Conservation (phyloP, 2,329 filamentous ascomycete species). For the Cercospora sp. region DNA sequence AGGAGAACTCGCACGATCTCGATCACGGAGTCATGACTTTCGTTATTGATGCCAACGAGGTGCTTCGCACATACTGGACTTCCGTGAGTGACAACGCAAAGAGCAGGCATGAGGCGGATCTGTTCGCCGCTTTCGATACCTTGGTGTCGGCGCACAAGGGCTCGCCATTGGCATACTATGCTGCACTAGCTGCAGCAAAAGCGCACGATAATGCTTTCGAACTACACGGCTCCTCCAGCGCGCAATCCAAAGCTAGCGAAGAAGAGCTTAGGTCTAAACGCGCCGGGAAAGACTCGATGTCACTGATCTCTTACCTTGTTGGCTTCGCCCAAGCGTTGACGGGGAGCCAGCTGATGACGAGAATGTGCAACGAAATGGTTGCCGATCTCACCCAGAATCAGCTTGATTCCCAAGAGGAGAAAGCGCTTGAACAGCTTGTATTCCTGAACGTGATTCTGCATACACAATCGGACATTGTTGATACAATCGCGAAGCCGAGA, state of each 20-base stretch:
- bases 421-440: conserved; percentile 49
- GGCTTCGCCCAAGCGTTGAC: conserved; percentile 53
- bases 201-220: conserved; percentile 45
- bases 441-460: conserved; percentile 57
- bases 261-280: conserved; percentile 36
- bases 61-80: conserved; percentile 47
- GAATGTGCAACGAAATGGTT: conserved; percentile 61
- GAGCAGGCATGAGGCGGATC: neutral
- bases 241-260: conserved; percentile 41
- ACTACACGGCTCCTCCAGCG: conserved; percentile 42
- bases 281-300: conserved; percentile 46
- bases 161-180: conserved; percentile 43
- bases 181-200: conserved; percentile 42
- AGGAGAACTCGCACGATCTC: conserved; percentile 41
- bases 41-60: conserved; percentile 51
- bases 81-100: neutral
- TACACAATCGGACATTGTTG: conserved; percentile 50
- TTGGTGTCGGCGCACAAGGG: conserved; percentile 13
- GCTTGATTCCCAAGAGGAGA: conserved; percentile 36
- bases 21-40: conserved; percentile 56
- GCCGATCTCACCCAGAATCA: conserved; percentile 57
- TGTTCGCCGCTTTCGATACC: conserved; percentile 1
- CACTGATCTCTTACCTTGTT: conserved; percentile 50
- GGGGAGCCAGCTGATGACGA: conserved; percentile 49
- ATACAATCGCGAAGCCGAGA: conserved; percentile 60